Evolutionary conservation across 768 basidiomycete species (phyloP).

Genomic region (Sarcodon aspratus): DNA sequence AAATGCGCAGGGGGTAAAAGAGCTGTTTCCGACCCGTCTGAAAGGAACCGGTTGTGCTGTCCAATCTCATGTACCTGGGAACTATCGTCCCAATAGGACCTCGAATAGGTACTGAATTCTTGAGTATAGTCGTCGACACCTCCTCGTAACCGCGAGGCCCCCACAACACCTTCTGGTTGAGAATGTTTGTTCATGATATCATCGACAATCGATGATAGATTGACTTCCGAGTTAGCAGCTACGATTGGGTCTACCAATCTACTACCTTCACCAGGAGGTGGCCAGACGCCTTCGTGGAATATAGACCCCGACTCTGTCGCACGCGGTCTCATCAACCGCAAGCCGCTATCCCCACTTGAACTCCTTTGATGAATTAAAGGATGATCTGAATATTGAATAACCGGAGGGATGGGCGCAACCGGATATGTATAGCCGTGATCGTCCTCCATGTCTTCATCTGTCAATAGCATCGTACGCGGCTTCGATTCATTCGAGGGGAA

Average conservation of each 20-base stretch:
- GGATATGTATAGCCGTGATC: background rate
- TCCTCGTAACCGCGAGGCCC: background rate
- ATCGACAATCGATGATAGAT: constrained; percentile 15
- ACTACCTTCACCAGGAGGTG: constrained; percentile 13
- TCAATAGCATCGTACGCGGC: constrained; percentile 14
- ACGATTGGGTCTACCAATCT: constrained; percentile 17
- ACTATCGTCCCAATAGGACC: background rate
- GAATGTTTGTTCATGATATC: constrained; percentile 15
- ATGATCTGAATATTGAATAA: background rate
- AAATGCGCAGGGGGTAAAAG: background rate
- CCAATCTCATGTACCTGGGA: background rate
- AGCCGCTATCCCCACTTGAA: background rate
- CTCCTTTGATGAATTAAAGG: background rate
- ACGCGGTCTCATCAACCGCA: constrained; percentile 4
- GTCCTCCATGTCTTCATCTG: constrained; percentile 19
- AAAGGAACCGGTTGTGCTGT: background rate
- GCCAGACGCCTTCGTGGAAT: constrained; percentile 19
- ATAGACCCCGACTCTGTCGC: constrained; percentile 17
- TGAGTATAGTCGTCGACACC: background rate
- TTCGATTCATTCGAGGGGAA: constrained; percentile 10
- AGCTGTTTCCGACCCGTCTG: background rate
- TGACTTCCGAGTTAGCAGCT: constrained; percentile 10
- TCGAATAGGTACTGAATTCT: background rate
- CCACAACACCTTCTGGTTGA: background rate
- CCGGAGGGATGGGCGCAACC: background rate